Percentiles rank a stretch among this genome's conserved stretches.
These are phyloP conservation scores for Cantharellus anzutake DNA, from an alignment of 768 basidiomycete genomes.

Conservation along the genomic window DNA sequence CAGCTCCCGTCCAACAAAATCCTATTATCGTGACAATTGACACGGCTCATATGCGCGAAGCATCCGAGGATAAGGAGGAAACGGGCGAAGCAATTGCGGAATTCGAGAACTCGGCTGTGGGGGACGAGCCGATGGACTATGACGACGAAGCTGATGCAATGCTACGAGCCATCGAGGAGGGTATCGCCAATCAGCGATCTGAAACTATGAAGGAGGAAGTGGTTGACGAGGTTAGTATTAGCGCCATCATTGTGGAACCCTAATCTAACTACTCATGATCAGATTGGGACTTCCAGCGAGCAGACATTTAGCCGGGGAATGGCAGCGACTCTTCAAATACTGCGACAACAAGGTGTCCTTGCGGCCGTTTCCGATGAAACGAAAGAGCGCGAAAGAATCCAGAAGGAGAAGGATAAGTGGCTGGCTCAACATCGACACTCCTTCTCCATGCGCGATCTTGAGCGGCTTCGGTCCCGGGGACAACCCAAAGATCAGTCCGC, in stretches of 20 bases:
- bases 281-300: slow-evolving; percentile 52
- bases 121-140: slow-evolving; percentile 49
- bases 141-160: slow-evolving; percentile 44
- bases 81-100: slow-evolving; percentile 21
- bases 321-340: slow-evolving; percentile 72
- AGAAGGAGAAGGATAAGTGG: slow-evolving; percentile 79
- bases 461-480: slow-evolving; percentile 57
- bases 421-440: slow-evolving; percentile 65
- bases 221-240: background rate
- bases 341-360: slow-evolving; percentile 83
- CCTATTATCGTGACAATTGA: slow-evolving; percentile 18
- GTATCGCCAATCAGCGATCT: slow-evolving; percentile 24
- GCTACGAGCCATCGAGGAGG: slow-evolving; percentile 58
- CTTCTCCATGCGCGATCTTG: slow-evolving; percentile 61
- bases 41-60: slow-evolving; percentile 24
- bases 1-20: slow-evolving; percentile 22
- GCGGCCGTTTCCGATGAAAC: slow-evolving; percentile 44
- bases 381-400: slow-evolving; percentile 57
- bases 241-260: background rate
- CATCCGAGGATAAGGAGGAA: slow-evolving; percentile 38
- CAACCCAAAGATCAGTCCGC: slow-evolving; percentile 75
- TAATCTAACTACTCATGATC: background rate
- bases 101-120: slow-evolving; percentile 60
- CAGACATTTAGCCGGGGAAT: slow-evolving; percentile 69
- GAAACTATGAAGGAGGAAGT: slow-evolving; percentile 25